Percentiles rank a stretch among this genome's conserved stretches.
Conservation (phyloP, 2,329 filamentous ascomycete genomes). For the Pseudogymnoascus sp. region DNA sequence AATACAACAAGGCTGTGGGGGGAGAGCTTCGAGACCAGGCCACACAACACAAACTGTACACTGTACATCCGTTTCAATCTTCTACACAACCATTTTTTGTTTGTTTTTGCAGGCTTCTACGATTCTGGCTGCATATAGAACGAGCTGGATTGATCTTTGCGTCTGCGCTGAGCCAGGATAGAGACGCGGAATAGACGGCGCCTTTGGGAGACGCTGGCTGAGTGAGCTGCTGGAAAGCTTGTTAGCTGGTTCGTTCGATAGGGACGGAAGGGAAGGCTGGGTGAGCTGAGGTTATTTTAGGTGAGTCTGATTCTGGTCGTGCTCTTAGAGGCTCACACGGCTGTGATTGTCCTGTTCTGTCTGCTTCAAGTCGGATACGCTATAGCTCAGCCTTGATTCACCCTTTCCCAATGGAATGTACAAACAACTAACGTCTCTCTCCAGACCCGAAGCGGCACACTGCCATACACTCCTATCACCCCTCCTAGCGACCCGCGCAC, state of each 20-base stretch:
- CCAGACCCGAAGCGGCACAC: background rate
- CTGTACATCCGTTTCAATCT: background rate
- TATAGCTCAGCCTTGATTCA: background rate
- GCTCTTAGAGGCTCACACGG: background rate
- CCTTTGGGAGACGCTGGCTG: background rate
- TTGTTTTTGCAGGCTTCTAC: background rate
- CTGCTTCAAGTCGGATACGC: background rate
- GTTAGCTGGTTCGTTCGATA: background rate
- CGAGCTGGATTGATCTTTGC: background rate
- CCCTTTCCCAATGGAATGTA: background rate
- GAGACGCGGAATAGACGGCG: background rate
- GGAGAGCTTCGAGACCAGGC: slow-evolving; percentile 1
- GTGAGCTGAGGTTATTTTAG: slow-evolving; percentile 1
- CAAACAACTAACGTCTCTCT: background rate
- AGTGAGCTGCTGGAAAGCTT: slow-evolving; percentile 6
- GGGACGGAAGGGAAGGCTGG: background rate
- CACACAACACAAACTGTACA: slow-evolving; percentile 8
- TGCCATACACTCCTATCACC: background rate
- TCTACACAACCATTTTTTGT: background rate
- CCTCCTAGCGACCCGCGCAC: background rate
- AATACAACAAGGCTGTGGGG: slow-evolving; percentile 3
- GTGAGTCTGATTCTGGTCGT: background rate
- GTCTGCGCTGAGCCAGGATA: background rate
- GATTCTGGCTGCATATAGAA: background rate
- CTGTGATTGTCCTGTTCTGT: background rate